Evolutionary conservation across 106 monocot genomes (phyloP).

Genomic region (Chionographis japonica): DNA sequence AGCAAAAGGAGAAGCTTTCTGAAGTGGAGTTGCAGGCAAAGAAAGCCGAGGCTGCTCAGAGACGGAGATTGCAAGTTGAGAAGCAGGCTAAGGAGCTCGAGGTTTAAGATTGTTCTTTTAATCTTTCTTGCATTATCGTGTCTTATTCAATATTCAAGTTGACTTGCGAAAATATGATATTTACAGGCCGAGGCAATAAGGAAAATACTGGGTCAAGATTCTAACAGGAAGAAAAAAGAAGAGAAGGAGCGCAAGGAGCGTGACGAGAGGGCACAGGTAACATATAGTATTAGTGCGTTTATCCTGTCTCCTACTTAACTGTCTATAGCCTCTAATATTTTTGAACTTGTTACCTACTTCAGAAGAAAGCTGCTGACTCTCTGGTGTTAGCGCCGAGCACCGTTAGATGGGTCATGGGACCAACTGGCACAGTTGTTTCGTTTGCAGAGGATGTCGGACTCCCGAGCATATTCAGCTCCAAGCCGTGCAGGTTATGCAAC

Average conservation of each 20-base stretch:
- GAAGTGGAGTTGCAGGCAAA: constrained; percentile 88
- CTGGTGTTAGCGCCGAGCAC: constrained; percentile 28
- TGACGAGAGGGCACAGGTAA: constrained; percentile 65
- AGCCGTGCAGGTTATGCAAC: constrained; percentile 47
- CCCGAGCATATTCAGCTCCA: constrained; percentile 56
- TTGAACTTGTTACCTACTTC: constrained; percentile 1
- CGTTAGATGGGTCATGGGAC: constrained; percentile 64
- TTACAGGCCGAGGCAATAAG: constrained; percentile 92
- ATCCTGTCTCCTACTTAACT: not conserved
- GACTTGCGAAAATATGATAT: not conserved
- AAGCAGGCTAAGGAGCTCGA: constrained; percentile 75
- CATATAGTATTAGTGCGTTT: not conserved
- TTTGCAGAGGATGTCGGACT: constrained; percentile 54
- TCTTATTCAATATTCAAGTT: not conserved
- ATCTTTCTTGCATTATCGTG: not conserved
- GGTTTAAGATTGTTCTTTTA: constrained; percentile 31
- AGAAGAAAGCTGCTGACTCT: constrained; percentile 59
- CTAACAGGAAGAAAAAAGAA: constrained; percentile 74
- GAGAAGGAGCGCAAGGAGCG: constrained; percentile 69
- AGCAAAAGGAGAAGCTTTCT: constrained; percentile 86
- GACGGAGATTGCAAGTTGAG: constrained; percentile 92
- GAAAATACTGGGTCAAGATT: constrained; percentile 86
- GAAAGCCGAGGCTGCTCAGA: constrained; percentile 85
- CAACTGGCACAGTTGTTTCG: constrained; percentile 54
- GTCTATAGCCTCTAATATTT: not conserved